Evolutionary conservation across 225 moss, liverwort and hornwort species (phyloP), one percentile per base, ranked within the genome.

Genomic region (Straminergon stramineum): DNA sequence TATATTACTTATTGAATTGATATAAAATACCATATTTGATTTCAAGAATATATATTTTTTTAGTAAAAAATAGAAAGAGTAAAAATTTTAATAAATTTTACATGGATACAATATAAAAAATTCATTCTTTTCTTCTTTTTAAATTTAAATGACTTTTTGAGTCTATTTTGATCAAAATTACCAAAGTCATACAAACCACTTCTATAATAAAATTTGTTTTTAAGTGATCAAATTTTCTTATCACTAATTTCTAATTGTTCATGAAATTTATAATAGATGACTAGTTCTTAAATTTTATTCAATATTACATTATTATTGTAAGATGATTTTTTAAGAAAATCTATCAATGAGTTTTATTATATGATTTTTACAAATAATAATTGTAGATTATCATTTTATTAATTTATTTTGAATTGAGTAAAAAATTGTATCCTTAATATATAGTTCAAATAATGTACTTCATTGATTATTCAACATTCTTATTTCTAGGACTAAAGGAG

Each of bases 381-480:
- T 39, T 27, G 1, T 26, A 79, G 10, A 39, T 11, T 17, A 11
- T 11, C 11, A 7, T 28, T 28, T 39, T 58, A 18, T 4, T 39
- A 28, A n/a, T n/a, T n/a, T 26, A n/a, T 15, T 22, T 79, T 16
- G 23, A 16, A n/a, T 57, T n/a, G 6, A n/a, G 0, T 57, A n/a
- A 26, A 57, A 35, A 57, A 4, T 6, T 24, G 0, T 15, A 2
- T n/a, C 6, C 0, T 10, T n/a, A 57, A 6, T n/a, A n/a, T n/a
- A n/a, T 79, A 58, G 1, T 18, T 18, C 7, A 27, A 4, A 58
- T 58, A 39, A 17, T 39, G 7, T 28, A 39, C 1, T 58, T 58
- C 27, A 39, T 58, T 80, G 2, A 58, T 58, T 28, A 79, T 57
- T 79, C 18, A 39, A 39, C 7, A n/a, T n/a, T n/a, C 11, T 27